Base-by-base conservation (phyloP, 2,329 filamentous ascomycete species). In the Talaromyces pinophilus region DNA sequence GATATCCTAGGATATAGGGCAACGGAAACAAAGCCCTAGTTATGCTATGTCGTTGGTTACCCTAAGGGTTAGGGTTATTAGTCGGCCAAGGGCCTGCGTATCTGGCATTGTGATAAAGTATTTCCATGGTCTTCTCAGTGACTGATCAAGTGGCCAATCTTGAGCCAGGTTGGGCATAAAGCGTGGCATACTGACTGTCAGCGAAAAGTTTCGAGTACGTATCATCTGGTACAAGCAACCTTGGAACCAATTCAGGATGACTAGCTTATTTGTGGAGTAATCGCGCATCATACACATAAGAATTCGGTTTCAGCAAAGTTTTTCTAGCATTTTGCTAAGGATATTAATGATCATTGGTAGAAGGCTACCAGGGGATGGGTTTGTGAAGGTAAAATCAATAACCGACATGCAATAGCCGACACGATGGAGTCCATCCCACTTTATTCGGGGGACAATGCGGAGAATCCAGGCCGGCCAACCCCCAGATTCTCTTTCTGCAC, bases 381-480 rank as follows among this genome's bases (percentile, higher is more conserved):
- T 33, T 33, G 30, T 7, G 13, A 35, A 38, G 6, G 30, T 5
- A 57, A 22, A 55, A 11, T 33, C 50, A 55, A 42, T 59, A 40
- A 13, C 22, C 55, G 55, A 50, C 11, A 10, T 13, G 6, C 57
- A 59, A 40, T 42, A 59, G 25, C 57, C 33, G 57, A 59, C 33
- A 35, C 13, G 25, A 42, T 30, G 25, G 25, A 30, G 38, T 15
- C 35, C 57, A 60, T 60, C 57, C 57, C 57, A 60, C 57, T 15
- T n/a, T n/a, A 7, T 60, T 13, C 8, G 57, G 57, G 22, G 22
- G 57, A 5, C 55, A 60, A 33, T 60, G 57, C 35, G 57, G 57
- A 60, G 57, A 46, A 7, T 28, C 40, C 35, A 44, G 35, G 25
- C 17, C 17, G 3, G 17, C 28, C 33, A 19, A 10, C 19, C 57